Evolutionary conservation across 495 filamentous ascomycete species (phyloP), one percentile per base, ranked within the genome.

Genomic region (Trichoderma asperelloides): DNA sequence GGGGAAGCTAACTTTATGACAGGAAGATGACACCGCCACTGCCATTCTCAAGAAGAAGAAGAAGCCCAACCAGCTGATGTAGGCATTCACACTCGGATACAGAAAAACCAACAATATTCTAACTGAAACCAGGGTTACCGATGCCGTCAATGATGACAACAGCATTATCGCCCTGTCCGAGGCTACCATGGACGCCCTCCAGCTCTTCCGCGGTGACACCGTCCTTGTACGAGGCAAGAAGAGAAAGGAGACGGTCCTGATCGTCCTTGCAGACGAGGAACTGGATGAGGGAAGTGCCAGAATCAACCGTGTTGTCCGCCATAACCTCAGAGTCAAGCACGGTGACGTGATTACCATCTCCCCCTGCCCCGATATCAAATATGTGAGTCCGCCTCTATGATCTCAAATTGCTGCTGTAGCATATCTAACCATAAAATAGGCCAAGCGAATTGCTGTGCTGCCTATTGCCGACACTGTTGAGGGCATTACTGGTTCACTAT

Each of bases 341-440:
- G 96, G 95, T 71, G 95, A 98, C 77, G 88, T 98, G 71, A 88
- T 98, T 74, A 96, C 93, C 65, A 91, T 98, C 67, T 93, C 98
- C 82, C 86, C 95, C n/a, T 98, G 95, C 81, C 94, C 96, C n/a
- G 95, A 98, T 77, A 98, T 98, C 81, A 98, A 98, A 96, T 98
- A 98, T 79, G 93, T 97, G 80, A 76, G 92, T 80, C 4, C 47
- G 23, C 5, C 5, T 62, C 15, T 63, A 67, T 55, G 62, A 65
- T 27, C 8, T 60, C 39, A 37, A 43, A 1, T 15, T 3, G 11
- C 39, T 28, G 27, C 23, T 18, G n/a, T n/a, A 33, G 21, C 28
- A 66, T 37, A 62, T 11, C 49, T 71, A 51, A 71, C 67, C 64
- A 66, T 71, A 70, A 72, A 66, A 40, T 65, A 97, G 93, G 95